Evolutionary conservation across 768 basidiomycete genomes (phyloP).

Genomic region (Podaxis sp.): DNA sequence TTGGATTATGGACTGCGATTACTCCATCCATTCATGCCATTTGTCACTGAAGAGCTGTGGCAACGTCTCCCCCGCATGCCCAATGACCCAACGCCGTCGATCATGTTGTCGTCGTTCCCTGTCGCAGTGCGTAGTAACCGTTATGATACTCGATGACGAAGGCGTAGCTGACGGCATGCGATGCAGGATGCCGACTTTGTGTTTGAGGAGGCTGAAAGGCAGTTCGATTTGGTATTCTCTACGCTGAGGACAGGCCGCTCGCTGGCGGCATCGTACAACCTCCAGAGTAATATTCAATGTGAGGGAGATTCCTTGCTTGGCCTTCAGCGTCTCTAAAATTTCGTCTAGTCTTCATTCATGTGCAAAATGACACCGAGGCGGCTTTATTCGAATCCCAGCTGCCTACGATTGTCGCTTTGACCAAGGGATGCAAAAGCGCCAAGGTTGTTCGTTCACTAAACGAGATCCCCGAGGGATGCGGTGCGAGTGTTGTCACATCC

Average conservation of each 20-base stretch:
- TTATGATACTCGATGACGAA: neutral
- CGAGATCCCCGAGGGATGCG: conserved; percentile 88
- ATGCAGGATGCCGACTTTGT: conserved; percentile 57
- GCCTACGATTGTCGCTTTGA: conserved; percentile 74
- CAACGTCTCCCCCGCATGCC: conserved; percentile 88
- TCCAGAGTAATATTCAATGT: conserved; percentile 86
- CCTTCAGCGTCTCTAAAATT: conserved; percentile 7
- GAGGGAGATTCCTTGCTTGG: conserved; percentile 21
- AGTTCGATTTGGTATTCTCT: conserved; percentile 84
- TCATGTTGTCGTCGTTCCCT: conserved; percentile 90
- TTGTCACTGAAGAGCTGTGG: conserved; percentile 98
- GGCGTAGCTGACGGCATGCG: neutral
- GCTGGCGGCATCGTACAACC: conserved; percentile 83
- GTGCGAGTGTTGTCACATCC: conserved; percentile 74
- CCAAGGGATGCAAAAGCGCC: conserved; percentile 83
- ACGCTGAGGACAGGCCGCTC: conserved; percentile 80
- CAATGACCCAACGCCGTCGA: conserved; percentile 78
- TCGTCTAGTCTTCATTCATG: conserved; percentile 71
- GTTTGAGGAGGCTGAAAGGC: conserved; percentile 71
- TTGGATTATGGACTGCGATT: conserved; percentile 88
- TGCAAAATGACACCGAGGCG: conserved; percentile 60
- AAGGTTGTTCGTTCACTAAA: conserved; percentile 59
- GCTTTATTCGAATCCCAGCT: conserved; percentile 69
- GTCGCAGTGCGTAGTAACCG: conserved; percentile 54
- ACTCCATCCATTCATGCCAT: conserved; percentile 98